These are phyloP conservation scores for Fomitiporia mediterranea DNA, from an alignment of 1,284 basidiomycete genomes.

Conservation along the genomic window DNA sequence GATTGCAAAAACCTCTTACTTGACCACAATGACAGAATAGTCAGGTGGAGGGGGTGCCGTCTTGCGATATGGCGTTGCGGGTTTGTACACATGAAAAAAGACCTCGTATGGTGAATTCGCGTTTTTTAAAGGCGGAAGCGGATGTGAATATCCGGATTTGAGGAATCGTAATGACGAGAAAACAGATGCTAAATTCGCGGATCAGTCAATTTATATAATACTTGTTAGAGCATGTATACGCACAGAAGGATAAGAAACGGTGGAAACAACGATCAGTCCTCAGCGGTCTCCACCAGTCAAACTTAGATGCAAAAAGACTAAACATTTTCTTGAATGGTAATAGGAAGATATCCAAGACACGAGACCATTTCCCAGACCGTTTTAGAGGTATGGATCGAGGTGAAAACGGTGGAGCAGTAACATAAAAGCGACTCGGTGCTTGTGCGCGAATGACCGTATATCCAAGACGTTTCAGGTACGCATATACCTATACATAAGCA, in stretches of 20 bases:
- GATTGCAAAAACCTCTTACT: slow-evolving; percentile 46
- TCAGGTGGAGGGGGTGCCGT: slow-evolving; percentile 78
- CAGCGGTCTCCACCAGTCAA: slow-evolving; percentile 62
- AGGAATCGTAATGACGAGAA: slow-evolving; percentile 75
- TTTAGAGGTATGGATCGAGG: slow-evolving; percentile 10
- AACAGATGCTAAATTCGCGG: slow-evolving; percentile 48
- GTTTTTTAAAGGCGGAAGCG: slow-evolving; percentile 22
- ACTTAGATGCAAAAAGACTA: slow-evolving; percentile 19
- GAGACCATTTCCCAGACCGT: slow-evolving; percentile 27
- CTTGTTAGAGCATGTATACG: not conserved
- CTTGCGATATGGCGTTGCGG: slow-evolving; percentile 79
- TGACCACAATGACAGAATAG: slow-evolving; percentile 81
- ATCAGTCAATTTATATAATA: not conserved
- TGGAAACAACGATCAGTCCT: slow-evolving; percentile 35
- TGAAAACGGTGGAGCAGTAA: slow-evolving; percentile 39
- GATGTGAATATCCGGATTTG: slow-evolving; percentile 53
- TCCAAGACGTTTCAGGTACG: slow-evolving; percentile 88
- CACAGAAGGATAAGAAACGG: slow-evolving; percentile 11
- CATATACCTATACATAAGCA: slow-evolving; percentile 65
- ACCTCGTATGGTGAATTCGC: slow-evolving; percentile 64
- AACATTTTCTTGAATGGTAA: slow-evolving; percentile 30
- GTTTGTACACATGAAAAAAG: slow-evolving; percentile 94
- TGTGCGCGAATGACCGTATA: slow-evolving; percentile 79
- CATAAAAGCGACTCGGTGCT: slow-evolving; percentile 58
- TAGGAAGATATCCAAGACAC: slow-evolving; percentile 32